A percentile compares a stretch with the other conserved stretches of the same genome.
Evolutionary conservation across 805 yeast genomes (phyloP).

Genomic region (Candida endomychidarum): DNA sequence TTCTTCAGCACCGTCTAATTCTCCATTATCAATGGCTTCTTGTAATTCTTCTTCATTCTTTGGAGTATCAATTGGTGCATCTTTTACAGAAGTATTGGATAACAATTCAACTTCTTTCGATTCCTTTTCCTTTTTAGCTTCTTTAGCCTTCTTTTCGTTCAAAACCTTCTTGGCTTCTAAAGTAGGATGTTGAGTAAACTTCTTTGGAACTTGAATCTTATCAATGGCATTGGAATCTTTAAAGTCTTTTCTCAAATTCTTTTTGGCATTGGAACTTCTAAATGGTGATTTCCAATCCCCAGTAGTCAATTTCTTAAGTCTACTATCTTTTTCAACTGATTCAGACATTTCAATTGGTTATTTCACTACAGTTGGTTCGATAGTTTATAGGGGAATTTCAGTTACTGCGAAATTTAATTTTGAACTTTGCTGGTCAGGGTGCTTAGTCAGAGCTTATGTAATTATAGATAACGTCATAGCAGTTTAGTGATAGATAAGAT

Average conservation of each 20-base stretch:
- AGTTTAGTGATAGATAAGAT: too few species aligned
- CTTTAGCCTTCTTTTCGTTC: slow-evolving; percentile 14
- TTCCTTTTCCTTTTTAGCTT: slow-evolving; percentile 15
- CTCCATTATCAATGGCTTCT: slow-evolving; percentile 8
- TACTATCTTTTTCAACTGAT: slow-evolving; percentile 8
- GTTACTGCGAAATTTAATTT: not conserved
- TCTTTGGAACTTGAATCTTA: slow-evolving; percentile 38
- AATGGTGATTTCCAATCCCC: slow-evolving; percentile 46
- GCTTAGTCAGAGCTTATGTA: slow-evolving; percentile 2
- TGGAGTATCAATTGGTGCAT: slow-evolving; percentile 9
- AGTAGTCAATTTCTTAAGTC: slow-evolving; percentile 31
- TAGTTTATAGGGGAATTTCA: slow-evolving; percentile 4
- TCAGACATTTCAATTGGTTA: slow-evolving; percentile 4
- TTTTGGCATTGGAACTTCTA: slow-evolving; percentile 25
- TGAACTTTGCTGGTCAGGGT: slow-evolving; percentile 4
- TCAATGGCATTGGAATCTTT: slow-evolving; percentile 33
- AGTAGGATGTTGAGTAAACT: slow-evolving; percentile 41
- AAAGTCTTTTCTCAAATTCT: slow-evolving; percentile 36
- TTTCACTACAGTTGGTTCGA: not conserved
- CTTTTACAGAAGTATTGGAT: slow-evolving; percentile 14
- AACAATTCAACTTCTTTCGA: slow-evolving; percentile 15
- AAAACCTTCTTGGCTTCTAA: slow-evolving; percentile 18
- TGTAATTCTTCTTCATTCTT: slow-evolving; percentile 15
- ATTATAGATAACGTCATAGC: not conserved
- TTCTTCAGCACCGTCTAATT: slow-evolving; percentile 19